Percentiles rank a stretch among this genome's conserved stretches.
phyloP scores from a whole-genome alignment of 805 yeast genomes.

The Starmerella geochares region DNA sequence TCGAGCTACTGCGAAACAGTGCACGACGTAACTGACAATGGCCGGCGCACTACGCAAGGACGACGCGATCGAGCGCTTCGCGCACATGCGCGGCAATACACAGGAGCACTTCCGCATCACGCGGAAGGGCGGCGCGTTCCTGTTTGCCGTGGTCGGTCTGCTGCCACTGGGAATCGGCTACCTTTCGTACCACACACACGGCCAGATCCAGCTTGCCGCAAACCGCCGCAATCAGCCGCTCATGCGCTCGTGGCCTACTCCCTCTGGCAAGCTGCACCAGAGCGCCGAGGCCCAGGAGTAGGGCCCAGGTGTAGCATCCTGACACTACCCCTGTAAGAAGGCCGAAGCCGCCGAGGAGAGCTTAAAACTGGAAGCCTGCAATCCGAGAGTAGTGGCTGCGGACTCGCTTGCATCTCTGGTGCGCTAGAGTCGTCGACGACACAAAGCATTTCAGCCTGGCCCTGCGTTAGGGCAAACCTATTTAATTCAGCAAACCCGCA shows the following conservation, averaged over 20 bases:
- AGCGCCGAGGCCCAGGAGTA: slow-evolving; percentile 9
- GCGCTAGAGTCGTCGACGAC: no score
- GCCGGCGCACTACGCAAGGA: slow-evolving; percentile 31
- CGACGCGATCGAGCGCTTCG: slow-evolving; percentile 31
- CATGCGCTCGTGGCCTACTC: slow-evolving; percentile 22
- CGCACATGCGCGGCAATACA: slow-evolving; percentile 29
- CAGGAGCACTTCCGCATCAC: slow-evolving; percentile 29
- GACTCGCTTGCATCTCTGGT: no score
- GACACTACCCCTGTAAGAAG: no score
- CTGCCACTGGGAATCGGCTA: slow-evolving; percentile 32
- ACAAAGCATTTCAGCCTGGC: no score
- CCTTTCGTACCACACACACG: slow-evolving; percentile 30
- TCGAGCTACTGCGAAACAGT: not conserved
- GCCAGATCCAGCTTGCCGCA: slow-evolving; percentile 27
- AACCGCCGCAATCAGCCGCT: slow-evolving; percentile 25
- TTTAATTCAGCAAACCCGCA: no score
- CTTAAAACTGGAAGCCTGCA: no score
- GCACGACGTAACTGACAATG: slow-evolving; percentile 16
- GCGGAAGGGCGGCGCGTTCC: slow-evolving; percentile 28
- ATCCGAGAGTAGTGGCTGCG: no score
- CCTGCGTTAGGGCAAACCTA: no score
- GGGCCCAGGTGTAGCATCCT: no score
- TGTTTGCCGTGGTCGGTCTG: slow-evolving; percentile 28
- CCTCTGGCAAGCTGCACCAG: slow-evolving; percentile 16
- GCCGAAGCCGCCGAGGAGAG: no score